These are phyloP conservation scores for Rhizopus sp. DNA, from an alignment of 371 early-diverging fungal genomes.

Conservation along the genomic window DNA sequence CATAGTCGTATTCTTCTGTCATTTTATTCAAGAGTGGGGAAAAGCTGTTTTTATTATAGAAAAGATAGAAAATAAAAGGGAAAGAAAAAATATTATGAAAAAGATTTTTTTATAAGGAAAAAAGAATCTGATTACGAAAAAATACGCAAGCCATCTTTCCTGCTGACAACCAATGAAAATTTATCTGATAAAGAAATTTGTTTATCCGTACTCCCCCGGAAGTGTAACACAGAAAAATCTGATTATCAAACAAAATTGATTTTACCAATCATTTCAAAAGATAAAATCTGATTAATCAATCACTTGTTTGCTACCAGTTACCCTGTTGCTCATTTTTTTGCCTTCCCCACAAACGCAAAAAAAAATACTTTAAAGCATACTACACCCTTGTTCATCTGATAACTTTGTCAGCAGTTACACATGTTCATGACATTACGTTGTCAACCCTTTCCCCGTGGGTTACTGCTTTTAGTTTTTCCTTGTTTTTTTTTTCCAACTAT, in stretches of 20 bases:
- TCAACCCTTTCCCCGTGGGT: too few species aligned
- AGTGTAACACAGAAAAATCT: not conserved
- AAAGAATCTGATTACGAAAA: conserved; percentile 24
- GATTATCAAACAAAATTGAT: not conserved
- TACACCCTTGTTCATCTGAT: too few species aligned
- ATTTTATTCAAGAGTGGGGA: conserved; percentile 21
- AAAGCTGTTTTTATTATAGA: not conserved
- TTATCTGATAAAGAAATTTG: conserved; percentile 15
- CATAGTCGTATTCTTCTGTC: conserved; percentile 77
- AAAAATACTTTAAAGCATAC: too few species aligned
- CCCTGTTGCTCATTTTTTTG: too few species aligned
- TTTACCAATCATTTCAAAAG: not conserved
- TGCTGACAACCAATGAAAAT: conserved; percentile 14
- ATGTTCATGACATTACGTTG: too few species aligned
- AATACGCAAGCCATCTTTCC: conserved; percentile 8
- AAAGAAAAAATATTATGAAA: conserved; percentile 7
- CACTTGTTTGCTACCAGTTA: too few species aligned
- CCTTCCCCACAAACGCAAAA: too few species aligned
- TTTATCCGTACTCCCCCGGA: conserved; percentile 4
- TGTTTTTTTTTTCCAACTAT: too few species aligned
- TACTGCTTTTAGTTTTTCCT: too few species aligned
- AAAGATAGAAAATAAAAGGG: conserved; percentile 13
- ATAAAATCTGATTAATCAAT: too few species aligned
- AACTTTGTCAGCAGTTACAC: too few species aligned
- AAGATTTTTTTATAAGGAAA: conserved; percentile 2